Percentiles rank a stretch among this genome's conserved stretches.
These are phyloP conservation scores for Sporodiniella umbellata DNA, from an alignment of 371 early-diverging fungal genomes.

Conservation along the genomic window DNA sequence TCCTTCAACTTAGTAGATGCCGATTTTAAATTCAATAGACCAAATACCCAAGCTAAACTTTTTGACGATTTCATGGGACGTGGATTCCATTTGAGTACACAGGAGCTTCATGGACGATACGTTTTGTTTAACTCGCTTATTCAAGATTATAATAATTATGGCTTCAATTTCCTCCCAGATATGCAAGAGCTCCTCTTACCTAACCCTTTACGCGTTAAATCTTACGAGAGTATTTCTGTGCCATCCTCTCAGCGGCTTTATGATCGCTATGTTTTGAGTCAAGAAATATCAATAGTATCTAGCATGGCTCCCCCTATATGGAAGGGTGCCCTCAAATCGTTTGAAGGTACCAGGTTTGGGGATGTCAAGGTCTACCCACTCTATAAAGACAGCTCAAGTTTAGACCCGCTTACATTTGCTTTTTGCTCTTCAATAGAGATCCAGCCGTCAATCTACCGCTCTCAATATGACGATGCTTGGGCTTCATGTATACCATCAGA, in stretches of 20 bases:
- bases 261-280: not conserved
- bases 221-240: no score
- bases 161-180: not conserved
- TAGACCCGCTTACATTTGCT: not conserved
- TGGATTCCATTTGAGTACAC: not conserved
- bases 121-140: not conserved
- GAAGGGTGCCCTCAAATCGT: constrained; percentile 16
- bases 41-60: not conserved
- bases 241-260: not conserved
- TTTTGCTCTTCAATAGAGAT: not conserved
- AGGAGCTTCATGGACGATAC: not conserved
- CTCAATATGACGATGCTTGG: not conserved
- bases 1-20: constrained; percentile 2
- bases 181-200: not conserved
- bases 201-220: no score
- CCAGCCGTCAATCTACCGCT: not conserved
- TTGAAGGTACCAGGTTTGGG: not conserved
- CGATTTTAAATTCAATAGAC: not conserved
- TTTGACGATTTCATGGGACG: not conserved
- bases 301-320: constrained; percentile 1
- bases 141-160: not conserved
- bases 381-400: no score
- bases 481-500: no score
- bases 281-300: not conserved
- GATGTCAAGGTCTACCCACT: not conserved